Evolutionary conservation across 768 basidiomycete species (phyloP).

Genomic region (Phaffia tasmanica): DNA sequence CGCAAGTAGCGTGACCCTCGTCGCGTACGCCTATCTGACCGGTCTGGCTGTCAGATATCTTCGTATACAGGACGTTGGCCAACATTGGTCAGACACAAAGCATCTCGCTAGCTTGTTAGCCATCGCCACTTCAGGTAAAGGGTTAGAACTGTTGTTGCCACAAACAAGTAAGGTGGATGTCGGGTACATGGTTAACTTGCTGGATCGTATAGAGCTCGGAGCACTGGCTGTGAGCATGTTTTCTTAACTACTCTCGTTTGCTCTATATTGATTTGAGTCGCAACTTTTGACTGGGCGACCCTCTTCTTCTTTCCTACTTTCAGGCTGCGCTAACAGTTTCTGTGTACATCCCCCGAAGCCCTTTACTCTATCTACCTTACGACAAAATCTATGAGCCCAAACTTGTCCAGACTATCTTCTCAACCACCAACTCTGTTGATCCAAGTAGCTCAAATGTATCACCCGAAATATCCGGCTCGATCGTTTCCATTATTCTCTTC

Average conservation of each 20-base stretch:
- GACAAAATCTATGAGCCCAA: slow-evolving; percentile 34
- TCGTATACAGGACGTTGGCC: slow-evolving; percentile 37
- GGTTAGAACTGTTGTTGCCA: slow-evolving; percentile 25
- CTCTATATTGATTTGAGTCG: neutral
- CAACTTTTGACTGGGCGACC: neutral
- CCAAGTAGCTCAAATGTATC: too few species aligned
- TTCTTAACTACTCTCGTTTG: neutral
- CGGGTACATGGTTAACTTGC: neutral
- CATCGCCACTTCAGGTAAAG: slow-evolving; percentile 19
- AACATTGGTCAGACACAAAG: slow-evolving; percentile 29
- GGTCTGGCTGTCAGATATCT: slow-evolving; percentile 48
- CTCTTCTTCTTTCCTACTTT: neutral
- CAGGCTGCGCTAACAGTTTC: slow-evolving; percentile 42
- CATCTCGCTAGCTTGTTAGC: slow-evolving; percentile 18
- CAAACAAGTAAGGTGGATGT: slow-evolving; percentile 13
- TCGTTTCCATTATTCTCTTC: too few species aligned
- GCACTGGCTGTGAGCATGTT: neutral
- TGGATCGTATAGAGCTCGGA: slow-evolving; percentile 20
- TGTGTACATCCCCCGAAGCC: slow-evolving; percentile 56
- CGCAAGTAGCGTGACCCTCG: slow-evolving; percentile 40
- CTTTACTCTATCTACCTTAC: slow-evolving; percentile 61
- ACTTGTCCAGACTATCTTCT: too few species aligned
- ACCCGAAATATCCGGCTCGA: too few species aligned
- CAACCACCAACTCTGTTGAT: too few species aligned
- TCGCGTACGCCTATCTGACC: slow-evolving; percentile 53